Conservation (phyloP, 1,284 basidiomycete genomes). For the Boletus semigastroideus region DNA sequence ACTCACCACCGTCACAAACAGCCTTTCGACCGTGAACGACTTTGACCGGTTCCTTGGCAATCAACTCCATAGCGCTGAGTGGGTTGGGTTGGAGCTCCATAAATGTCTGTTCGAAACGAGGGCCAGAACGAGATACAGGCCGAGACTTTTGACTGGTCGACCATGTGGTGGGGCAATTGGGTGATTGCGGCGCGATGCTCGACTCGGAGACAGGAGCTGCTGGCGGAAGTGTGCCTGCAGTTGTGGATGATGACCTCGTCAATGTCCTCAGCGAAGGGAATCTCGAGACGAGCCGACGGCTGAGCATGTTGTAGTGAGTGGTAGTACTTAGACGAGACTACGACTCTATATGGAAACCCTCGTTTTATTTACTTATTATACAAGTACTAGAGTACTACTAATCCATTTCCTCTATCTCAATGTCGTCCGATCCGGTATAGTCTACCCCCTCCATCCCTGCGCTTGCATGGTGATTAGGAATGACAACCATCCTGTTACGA, state of each 20-base stretch:
- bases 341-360: slow-evolving; percentile 20
- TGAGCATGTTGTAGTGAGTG: slow-evolving; percentile 32
- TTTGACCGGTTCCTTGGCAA: slow-evolving; percentile 83
- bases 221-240: slow-evolving; percentile 24
- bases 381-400: slow-evolving; percentile 36
- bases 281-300: slow-evolving; percentile 36
- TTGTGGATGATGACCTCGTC: slow-evolving; percentile 36
- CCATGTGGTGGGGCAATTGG: slow-evolving; percentile 5
- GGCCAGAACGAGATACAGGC: slow-evolving; percentile 53
- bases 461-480: slow-evolving; percentile 78
- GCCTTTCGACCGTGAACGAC: slow-evolving; percentile 81
- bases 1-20: slow-evolving; percentile 91
- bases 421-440: slow-evolving; percentile 43
- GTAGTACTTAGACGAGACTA: slow-evolving; percentile 3
- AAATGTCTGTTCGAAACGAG: slow-evolving; percentile 90
- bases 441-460: slow-evolving; percentile 46
- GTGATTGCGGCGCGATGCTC: slow-evolving; percentile 46
- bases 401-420: slow-evolving; percentile 81
- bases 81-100: slow-evolving; percentile 88
- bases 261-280: slow-evolving; percentile 27
- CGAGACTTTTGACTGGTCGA: slow-evolving; percentile 74
- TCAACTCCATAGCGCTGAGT: slow-evolving; percentile 89
- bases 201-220: slow-evolving; percentile 36
- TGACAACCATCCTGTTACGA: slow-evolving; percentile 76
- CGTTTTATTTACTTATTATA: not conserved